These are phyloP conservation scores for Diaporthe destruens DNA, from an alignment of 2,329 filamentous ascomycete species.

Conservation along the genomic window DNA sequence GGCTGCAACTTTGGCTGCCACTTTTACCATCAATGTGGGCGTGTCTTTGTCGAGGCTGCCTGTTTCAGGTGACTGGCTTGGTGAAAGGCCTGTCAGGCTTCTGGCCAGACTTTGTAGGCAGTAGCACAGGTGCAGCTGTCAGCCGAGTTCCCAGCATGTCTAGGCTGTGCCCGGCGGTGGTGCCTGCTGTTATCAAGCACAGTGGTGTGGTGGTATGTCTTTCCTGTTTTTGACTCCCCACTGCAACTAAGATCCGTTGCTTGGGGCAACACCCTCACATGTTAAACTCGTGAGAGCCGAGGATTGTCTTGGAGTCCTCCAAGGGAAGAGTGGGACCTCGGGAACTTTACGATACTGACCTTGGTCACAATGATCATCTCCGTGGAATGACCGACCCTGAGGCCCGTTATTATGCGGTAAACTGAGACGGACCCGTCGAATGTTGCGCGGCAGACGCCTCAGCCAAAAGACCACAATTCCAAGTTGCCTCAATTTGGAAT, in stretches of 20 bases:
- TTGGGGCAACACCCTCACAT: neutral
- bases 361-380: neutral
- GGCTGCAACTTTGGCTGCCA: too few species aligned
- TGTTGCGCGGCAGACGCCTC: too few species aligned
- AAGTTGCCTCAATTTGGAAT: too few species aligned
- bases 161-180: neutral
- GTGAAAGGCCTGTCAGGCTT: neutral
- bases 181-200: too few species aligned
- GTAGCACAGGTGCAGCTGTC: neutral
- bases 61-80: neutral
- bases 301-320: neutral
- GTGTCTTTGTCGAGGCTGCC: neutral
- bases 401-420: too few species aligned
- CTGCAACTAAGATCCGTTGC: too few species aligned
- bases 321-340: neutral
- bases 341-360: neutral
- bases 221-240: neutral
- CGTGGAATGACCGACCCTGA: too few species aligned
- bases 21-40: neutral
- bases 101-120: neutral
- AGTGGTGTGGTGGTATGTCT: accelerated
- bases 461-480: too few species aligned
- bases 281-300: too few species aligned
- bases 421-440: too few species aligned
- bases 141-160: neutral